Evolutionary conservation across 2,329 filamentous ascomycete species (phyloP), one percentile per base, ranked within the genome.

Genomic region (Xylaria hypoxylon): DNA sequence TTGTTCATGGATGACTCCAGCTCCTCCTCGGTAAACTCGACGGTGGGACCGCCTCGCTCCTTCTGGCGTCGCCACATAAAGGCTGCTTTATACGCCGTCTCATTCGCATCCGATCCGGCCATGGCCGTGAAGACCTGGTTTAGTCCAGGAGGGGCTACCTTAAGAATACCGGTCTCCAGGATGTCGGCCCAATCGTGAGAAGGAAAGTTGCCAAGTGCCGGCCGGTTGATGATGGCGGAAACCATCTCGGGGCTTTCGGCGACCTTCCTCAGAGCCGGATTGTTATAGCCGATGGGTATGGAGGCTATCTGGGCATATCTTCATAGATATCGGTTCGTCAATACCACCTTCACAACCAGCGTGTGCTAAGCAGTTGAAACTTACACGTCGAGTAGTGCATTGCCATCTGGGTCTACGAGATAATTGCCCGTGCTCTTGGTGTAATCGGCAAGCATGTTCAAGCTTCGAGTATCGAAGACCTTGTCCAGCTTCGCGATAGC

Each of bases 281-380:
- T 97, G 86, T 95, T 97, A 87, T 97, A 97, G 67, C 94, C 94
- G 51, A 97, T 85, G 3, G 94, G 92, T 74, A 97, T 97, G 47
- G 93, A 97, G 69, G 94, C 94, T 76, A 97, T 97, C 81, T 97
- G 94, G 58, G 94, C 92, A 77, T 95, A 95, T 65, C 90, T 91
- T 71, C 64, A 15, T 8, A 45, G 50, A 17, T 31, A 64, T 72
- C 38, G 71, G 70, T 68, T 56, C 40, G 50, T 17, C 15, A 15
- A 19, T 2, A 26, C 6, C 7, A 13, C 60, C 55, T 44, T 26
- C 31, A 10, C 11, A 50, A 40, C 10, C 28, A 50, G 57, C 28
- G 35, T 50, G 44, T 26, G 26, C 19, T n/a, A 19, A 45, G 35
- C 15, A 19, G 31, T 13, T 11, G 44, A 19, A 51, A 78, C 86